Percentiles rank a stretch among this genome's conserved stretches.
phyloP scores from a whole-genome alignment of 371 early-diverging fungal genomes.

The Mortierella sp. region DNA sequence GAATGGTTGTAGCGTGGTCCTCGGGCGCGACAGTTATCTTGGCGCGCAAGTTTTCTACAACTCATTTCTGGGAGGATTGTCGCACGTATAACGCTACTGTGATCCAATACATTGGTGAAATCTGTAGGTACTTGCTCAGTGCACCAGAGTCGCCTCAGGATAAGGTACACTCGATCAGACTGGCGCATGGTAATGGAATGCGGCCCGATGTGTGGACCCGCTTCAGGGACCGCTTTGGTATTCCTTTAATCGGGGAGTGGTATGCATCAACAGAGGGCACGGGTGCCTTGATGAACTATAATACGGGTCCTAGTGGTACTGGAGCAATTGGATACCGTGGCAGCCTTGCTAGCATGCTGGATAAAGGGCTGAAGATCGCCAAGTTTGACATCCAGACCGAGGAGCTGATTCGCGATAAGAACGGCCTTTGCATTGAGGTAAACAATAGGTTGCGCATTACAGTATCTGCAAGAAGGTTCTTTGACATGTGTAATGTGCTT shows the following conservation, averaged over 20 bases:
- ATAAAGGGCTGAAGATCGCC: slow-evolving; percentile 30
- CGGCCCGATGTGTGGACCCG: slow-evolving; percentile 75
- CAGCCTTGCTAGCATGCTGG: slow-evolving; percentile 11
- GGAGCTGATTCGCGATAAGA: slow-evolving; percentile 57
- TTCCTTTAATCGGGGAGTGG: slow-evolving; percentile 41
- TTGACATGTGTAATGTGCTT: no score
- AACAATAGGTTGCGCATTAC: background rate
- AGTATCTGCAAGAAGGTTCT: no score
- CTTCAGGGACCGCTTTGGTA: slow-evolving; percentile 60
- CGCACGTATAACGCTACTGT: slow-evolving; percentile 38
- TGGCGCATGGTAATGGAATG: slow-evolving; percentile 80
- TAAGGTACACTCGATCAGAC: slow-evolving; percentile 59
- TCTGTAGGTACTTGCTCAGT: slow-evolving; percentile 72
- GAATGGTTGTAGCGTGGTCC: slow-evolving; percentile 25
- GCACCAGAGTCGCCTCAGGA: slow-evolving; percentile 63
- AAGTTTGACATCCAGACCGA: slow-evolving; percentile 52
- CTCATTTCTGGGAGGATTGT: slow-evolving; percentile 42
- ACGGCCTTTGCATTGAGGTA: slow-evolving; percentile 63
- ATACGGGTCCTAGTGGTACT: slow-evolving; percentile 59
- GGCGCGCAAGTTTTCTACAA: slow-evolving; percentile 47
- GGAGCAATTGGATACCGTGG: slow-evolving; percentile 69
- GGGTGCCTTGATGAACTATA: slow-evolving; percentile 54
- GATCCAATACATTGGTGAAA: slow-evolving; percentile 75
- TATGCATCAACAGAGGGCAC: slow-evolving; percentile 51
- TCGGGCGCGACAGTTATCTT: slow-evolving; percentile 34